phyloP scores from a whole-genome alignment of 768 basidiomycete genomes.

The Leccinum fibrillosum region DNA sequence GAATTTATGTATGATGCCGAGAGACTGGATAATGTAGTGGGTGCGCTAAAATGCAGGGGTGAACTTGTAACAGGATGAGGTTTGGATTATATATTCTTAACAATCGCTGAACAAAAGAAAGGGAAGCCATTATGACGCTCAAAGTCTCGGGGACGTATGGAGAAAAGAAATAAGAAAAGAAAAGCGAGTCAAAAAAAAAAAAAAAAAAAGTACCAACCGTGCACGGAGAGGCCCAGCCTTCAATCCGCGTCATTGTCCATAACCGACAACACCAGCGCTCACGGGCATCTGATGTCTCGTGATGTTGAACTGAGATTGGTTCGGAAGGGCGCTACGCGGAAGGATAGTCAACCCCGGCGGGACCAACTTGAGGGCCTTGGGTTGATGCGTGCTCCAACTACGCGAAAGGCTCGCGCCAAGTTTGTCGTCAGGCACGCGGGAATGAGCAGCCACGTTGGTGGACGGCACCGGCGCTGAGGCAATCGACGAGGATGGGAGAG shows the following conservation, averaged over 20 bases:
- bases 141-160: neutral
- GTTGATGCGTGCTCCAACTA: slow-evolving; percentile 52
- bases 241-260: slow-evolving; percentile 20
- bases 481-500: slow-evolving; percentile 62
- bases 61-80: slow-evolving; percentile 7
- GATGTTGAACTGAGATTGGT: slow-evolving; percentile 44
- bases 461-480: slow-evolving; percentile 27
- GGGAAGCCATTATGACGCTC: neutral
- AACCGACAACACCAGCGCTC: slow-evolving; percentile 3
- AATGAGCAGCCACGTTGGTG: slow-evolving; percentile 5
- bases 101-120: slow-evolving; percentile 8
- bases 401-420: slow-evolving; percentile 56
- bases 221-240: slow-evolving; percentile 31
- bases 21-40: slow-evolving; percentile 27
- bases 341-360: slow-evolving; percentile 29
- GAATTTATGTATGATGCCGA: slow-evolving; percentile 25
- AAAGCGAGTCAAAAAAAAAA: neutral
- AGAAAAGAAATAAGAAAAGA: neutral
- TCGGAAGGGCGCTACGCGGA: slow-evolving; percentile 54
- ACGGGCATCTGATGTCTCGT: slow-evolving; percentile 21
- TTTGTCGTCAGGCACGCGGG: slow-evolving; percentile 41
- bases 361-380: slow-evolving; percentile 39
- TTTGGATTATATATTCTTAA: slow-evolving; percentile 16
- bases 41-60: slow-evolving; percentile 19
- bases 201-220: slow-evolving; percentile 10